Base-by-base conservation (phyloP, 2,329 filamentous ascomycete genomes). In the Cladophialophora chaetospira region DNA sequence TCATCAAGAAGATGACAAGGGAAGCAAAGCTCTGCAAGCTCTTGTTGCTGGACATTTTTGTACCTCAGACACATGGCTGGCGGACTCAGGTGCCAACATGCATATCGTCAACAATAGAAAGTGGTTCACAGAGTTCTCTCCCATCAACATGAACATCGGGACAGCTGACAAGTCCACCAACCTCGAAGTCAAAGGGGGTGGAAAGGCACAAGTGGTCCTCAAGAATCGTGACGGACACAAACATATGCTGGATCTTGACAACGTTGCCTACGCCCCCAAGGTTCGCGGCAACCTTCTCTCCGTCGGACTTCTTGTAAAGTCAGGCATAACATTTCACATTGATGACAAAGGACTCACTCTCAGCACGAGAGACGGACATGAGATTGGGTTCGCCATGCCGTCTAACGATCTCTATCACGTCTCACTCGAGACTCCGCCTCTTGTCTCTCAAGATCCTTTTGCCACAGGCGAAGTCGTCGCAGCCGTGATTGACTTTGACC, bases 71-170 rank as follows among this genome's bases (percentile, higher is more conserved):
- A 53, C 36, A 4, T 53, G 49, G 49, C n/a, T 53, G n/a, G 35
- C 19, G 4, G 49, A 53, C 25, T 15, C 49, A 3, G 49, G 36
- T 3, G n/a, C 15, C 13, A 53, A 53, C 15, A 44, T 53, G 36
- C 49, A 53, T 19, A 45, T 53, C 23, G 25, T 33, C 36, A 53
- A 53, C 33, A 26, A 53, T n/a, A 53, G 4, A 3, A 53, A 53
- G 31, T 53, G 49, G 49, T 53, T 53, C 17, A 45, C 10, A 8
- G 44, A 6, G 3, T 53, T 53, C 21, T 38, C 15, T 17, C 11
- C 35, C 8, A n/a, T 53, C 13, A 19, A 44, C 19, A 3, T 53
- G 19, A 15, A 53, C 11, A 44, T 53, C 11, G 19, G 17, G n/a
- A 44, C 49, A 29, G 49, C 49, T 2, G 49, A 53, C 44, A 38